Evolutionary conservation across 2,329 filamentous ascomycete species (phyloP), one percentile per base, ranked within the genome.

Genomic region (Colletotrichum liaoningense): DNA sequence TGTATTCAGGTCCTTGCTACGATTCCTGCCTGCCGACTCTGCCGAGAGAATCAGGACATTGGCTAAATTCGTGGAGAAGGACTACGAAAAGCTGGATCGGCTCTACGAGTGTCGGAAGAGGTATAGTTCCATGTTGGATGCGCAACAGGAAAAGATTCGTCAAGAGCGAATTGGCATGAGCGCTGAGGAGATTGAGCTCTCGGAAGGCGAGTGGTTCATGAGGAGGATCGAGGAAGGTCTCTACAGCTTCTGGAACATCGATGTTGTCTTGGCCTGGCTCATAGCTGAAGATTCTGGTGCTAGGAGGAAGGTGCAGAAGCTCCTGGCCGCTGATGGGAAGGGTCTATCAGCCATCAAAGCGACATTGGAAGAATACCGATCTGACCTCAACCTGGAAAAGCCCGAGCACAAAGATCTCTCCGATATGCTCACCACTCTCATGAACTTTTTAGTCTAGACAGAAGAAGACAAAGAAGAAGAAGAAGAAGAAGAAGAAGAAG

Each of bases 51-150:
- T 98, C 77, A 91, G 97, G 4, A 90, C 93, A 1, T 88, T 98
- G 4, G 96, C 95, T 60, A 99, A 99, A 80, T 98, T 98, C 78
- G 93, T 98, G 22, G 97, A 99, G 82, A 97, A 95, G 80, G 92
- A 98, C 76, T 98, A 97, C 80, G 94, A 93, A 77, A 98, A 98
- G 86, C 90, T 95, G 49, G 84, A 80, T 6, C 94, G 92, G 79
- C 86, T 98, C 5, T 81, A 97, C 46, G 86, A 88, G 73, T 82
- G 98, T 60, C 90, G 95, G 54, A 85, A 90, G 60, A 93, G 94
- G 14, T 97, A 95, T 80, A 88, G 89, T 0, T 85, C 87, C 0
- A 88, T 90, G 19, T 83, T 97, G 1, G 85, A 83, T 0, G 84
- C 87, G 0, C 91, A 94, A 1, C 93, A 95, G 64, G 83, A 87